Conservation (phyloP, 2,329 filamentous ascomycete genomes). For the Aspergillus amoenus region DNA sequence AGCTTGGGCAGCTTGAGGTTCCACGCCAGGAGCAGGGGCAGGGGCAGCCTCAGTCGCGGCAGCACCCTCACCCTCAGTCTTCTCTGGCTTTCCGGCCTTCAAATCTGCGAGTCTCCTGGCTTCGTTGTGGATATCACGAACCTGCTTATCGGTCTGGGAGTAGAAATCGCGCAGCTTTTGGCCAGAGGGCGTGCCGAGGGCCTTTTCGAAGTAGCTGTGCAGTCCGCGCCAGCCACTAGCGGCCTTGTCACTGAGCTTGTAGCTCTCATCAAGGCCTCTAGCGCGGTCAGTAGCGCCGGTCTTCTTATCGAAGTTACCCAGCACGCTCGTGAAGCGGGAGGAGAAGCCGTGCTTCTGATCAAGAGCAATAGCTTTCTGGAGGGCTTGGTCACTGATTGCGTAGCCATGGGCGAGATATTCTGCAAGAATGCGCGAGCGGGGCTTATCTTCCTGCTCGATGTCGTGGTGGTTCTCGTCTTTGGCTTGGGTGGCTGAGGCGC, state of each 20-base stretch:
- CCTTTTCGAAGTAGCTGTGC: slow-evolving; percentile 92
- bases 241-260: slow-evolving; percentile 75
- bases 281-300: slow-evolving; percentile 87
- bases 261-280: slow-evolving; percentile 77
- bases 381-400: slow-evolving; percentile 71
- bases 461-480: slow-evolving; percentile 61
- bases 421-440: slow-evolving; percentile 85
- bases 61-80: slow-evolving; percentile 15
- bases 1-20: not conserved
- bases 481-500: slow-evolving; percentile 52
- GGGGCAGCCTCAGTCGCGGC: slow-evolving; percentile 9
- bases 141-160: slow-evolving; percentile 78
- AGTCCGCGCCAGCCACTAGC: slow-evolving; percentile 66
- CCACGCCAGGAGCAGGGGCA: not conserved
- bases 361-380: slow-evolving; percentile 80
- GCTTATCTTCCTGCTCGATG: slow-evolving; percentile 95
- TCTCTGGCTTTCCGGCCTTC: slow-evolving; percentile 60
- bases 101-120: slow-evolving; percentile 83
- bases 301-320: slow-evolving; percentile 77
- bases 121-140: slow-evolving; percentile 90
- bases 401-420: slow-evolving; percentile 98
- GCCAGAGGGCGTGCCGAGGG: slow-evolving; percentile 80
- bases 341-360: slow-evolving; percentile 89
- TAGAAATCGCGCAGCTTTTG: slow-evolving; percentile 89
- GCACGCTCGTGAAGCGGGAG: slow-evolving; percentile 71